Percentiles rank a stretch among this genome's conserved stretches.
These are phyloP conservation scores for Arabidopsis lyrata DNA, from an alignment of 441 rosid species.

Conservation along the genomic window DNA sequence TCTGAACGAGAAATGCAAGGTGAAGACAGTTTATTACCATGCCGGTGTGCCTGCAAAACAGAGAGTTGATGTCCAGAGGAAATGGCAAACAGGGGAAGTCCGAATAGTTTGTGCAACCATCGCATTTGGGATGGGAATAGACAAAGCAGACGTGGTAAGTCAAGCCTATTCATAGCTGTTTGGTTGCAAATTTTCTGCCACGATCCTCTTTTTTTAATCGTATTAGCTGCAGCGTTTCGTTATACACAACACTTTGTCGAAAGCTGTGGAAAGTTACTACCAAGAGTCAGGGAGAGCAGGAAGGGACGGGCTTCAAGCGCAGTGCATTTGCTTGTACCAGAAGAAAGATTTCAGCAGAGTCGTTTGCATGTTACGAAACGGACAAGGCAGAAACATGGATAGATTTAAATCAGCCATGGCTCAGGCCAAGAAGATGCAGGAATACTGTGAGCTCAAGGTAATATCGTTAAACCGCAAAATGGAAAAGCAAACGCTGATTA, in stretches of 20 bases:
- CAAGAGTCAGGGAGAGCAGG: conserved; percentile 99
- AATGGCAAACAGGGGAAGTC: conserved; percentile 86
- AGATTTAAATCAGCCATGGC: conserved; percentile 86
- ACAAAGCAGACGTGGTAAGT: conserved; percentile 95
- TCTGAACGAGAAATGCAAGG: conserved; percentile 78
- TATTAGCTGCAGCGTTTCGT: conserved; percentile 75
- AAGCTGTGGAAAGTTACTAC: conserved; percentile 92
- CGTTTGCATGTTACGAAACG: conserved; percentile 89
- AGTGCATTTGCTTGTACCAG: conserved; percentile 82
- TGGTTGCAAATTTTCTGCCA: background rate
- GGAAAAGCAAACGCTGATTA: conserved; percentile 16
- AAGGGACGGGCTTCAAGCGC: conserved; percentile 76
- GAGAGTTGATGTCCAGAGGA: conserved; percentile 84
- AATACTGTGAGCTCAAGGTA: conserved; percentile 94
- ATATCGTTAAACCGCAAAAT: background rate
- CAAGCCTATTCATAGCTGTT: conserved; percentile 26
- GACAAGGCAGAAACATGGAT: conserved; percentile 71
- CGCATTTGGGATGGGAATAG: conserved; percentile 99
- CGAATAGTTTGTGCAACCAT: conserved; percentile 92
- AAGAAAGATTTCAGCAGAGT: conserved; percentile 97
- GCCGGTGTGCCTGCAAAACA: conserved; percentile 89
- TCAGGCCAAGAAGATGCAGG: conserved; percentile 91
- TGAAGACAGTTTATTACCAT: conserved; percentile 84
- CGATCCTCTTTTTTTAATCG: background rate
- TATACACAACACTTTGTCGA: conserved; percentile 89